phyloP scores from a whole-genome alignment of 2,329 filamentous ascomycete species.

The Diaporthe ampelina region DNA sequence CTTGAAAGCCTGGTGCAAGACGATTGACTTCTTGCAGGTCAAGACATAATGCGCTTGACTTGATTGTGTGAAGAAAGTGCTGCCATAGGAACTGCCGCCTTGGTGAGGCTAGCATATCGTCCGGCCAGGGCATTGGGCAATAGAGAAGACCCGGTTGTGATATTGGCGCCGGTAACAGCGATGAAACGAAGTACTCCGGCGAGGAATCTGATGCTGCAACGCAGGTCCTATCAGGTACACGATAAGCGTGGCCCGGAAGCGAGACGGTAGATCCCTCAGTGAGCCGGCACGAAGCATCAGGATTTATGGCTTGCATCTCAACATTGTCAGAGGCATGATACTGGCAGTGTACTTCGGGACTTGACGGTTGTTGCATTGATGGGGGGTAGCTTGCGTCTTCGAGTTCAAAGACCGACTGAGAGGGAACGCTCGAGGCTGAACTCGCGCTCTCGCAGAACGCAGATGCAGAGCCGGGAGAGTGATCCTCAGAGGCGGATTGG shows the following conservation, averaged over 20 bases:
- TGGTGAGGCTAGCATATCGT: background rate
- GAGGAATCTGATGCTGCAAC: background rate
- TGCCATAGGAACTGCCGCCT: background rate
- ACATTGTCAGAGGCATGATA: background rate
- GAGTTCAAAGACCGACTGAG: background rate
- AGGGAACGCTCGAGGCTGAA: background rate
- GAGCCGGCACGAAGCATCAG: background rate
- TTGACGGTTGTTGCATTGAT: background rate
- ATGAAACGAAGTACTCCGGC: background rate
- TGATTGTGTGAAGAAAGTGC: background rate
- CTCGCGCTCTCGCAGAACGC: background rate
- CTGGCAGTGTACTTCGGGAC: background rate
- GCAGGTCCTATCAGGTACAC: background rate
- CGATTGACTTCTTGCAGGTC: background rate
- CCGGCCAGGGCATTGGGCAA: background rate
- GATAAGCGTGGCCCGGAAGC: background rate
- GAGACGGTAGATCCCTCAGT: background rate
- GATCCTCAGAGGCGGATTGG: background rate
- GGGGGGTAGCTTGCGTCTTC: background rate
- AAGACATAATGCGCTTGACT: background rate
- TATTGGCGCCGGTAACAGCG: background rate
- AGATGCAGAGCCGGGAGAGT: background rate
- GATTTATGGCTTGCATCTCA: background rate
- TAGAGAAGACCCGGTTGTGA: background rate
- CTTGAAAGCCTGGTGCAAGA: background rate